These are phyloP conservation scores for Fagopyrum esculentum DNA, from an alignment of 148 eudicot genomes.

Conservation along the genomic window DNA sequence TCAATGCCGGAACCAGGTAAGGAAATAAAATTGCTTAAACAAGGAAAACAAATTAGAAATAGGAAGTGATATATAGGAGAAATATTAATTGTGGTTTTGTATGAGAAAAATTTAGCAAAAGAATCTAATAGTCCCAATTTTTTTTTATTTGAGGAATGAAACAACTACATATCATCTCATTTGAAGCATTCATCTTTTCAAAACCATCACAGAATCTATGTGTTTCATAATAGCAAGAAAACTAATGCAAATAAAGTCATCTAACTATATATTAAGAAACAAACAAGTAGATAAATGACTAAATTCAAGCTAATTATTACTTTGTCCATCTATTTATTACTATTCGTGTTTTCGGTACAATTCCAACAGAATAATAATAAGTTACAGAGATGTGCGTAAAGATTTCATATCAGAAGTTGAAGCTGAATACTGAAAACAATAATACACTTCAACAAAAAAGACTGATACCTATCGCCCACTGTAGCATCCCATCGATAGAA, in stretches of 20 bases:
- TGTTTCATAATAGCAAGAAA: neutral
- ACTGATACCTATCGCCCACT: constrained; percentile 83
- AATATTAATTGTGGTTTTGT: neutral
- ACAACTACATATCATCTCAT: neutral
- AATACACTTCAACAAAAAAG: neutral
- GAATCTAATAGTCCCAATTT: neutral
- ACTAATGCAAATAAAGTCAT: neutral
- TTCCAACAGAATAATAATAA: neutral
- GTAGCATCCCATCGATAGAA: constrained; percentile 86
- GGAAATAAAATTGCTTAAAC: neutral
- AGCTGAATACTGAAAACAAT: neutral
- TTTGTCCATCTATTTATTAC: neutral
- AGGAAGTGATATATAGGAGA: neutral
- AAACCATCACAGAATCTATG: neutral
- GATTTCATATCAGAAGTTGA: neutral
- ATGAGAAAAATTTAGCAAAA: neutral
- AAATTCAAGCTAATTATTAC: neutral
- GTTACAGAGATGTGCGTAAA: neutral
- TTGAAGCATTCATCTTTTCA: neutral
- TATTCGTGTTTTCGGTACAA: neutral
- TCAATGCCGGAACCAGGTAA: neutral
- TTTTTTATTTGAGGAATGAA: neutral
- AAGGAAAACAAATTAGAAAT: neutral
- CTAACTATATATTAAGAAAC: neutral
- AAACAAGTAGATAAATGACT: neutral